These are phyloP conservation scores for Allantophomopsis lycopodina DNA, from an alignment of 2,329 filamentous ascomycete genomes.

Conservation along the genomic window DNA sequence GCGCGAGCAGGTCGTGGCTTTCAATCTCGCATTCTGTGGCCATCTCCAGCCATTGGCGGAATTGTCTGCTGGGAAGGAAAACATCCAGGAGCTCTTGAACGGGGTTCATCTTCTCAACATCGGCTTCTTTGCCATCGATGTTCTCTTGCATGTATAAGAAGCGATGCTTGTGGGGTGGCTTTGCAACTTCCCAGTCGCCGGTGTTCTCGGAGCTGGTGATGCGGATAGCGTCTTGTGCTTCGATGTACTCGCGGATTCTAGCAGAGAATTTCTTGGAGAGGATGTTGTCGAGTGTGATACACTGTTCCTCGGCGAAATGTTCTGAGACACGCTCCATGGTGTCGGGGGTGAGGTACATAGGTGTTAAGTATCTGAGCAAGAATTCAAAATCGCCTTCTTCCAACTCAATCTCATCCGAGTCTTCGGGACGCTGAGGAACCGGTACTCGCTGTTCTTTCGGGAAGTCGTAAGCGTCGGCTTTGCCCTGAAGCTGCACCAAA, in stretches of 20 bases:
- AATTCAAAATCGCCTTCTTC: slow-evolving; percentile 78
- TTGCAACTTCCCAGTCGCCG: slow-evolving; percentile 59
- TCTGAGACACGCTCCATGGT: slow-evolving; percentile 72
- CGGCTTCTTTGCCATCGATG: slow-evolving; percentile 13
- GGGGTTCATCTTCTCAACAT: slow-evolving; percentile 27
- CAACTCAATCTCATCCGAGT: slow-evolving; percentile 40
- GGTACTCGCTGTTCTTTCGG: slow-evolving; percentile 49
- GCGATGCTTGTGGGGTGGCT: slow-evolving; percentile 89
- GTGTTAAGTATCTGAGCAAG: slow-evolving; percentile 77
- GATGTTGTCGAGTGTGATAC: slow-evolving; percentile 68
- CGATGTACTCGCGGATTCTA: slow-evolving; percentile 57
- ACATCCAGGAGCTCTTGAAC: slow-evolving; percentile 69
- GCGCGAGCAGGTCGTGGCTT: slow-evolving; percentile 64
- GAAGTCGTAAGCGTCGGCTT: slow-evolving; percentile 78
- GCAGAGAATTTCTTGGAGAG: slow-evolving; percentile 65
- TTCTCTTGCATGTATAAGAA: slow-evolving; percentile 63
- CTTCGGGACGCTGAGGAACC: slow-evolving; percentile 17
- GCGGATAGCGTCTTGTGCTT: slow-evolving; percentile 41
- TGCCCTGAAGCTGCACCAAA: slow-evolving; percentile 82
- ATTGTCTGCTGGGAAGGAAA: slow-evolving; percentile 72
- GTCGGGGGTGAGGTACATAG: slow-evolving; percentile 84
- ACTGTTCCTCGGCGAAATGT: slow-evolving; percentile 71
- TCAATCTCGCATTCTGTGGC: slow-evolving; percentile 65
- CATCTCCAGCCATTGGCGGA: slow-evolving; percentile 79
- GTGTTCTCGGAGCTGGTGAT: slow-evolving; percentile 31